phyloP scores from a whole-genome alignment of 2,329 filamentous ascomycete species.

The Phialocephala subalpina region DNA sequence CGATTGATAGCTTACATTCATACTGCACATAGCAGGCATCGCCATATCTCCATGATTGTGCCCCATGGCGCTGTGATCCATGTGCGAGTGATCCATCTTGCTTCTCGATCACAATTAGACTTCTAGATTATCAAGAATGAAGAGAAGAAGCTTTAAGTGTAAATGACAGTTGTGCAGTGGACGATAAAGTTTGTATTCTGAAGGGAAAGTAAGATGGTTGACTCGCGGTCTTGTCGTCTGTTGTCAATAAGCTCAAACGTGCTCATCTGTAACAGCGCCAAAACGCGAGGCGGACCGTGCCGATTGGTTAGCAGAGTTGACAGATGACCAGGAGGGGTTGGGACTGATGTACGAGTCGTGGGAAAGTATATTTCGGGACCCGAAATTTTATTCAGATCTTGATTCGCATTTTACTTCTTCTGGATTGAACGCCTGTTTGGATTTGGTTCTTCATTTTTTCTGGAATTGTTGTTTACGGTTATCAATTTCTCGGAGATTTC shows the following conservation, averaged over 20 bases:
- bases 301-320: slow-evolving; percentile 1
- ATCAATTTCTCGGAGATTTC: too few species aligned
- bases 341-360: not conserved
- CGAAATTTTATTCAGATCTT: not conserved
- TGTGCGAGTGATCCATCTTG: slow-evolving; percentile 41
- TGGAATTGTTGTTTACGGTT: too few species aligned
- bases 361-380: not conserved
- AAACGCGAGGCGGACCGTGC: not conserved
- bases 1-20: slow-evolving; percentile 64
- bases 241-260: not conserved
- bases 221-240: slow-evolving; percentile 6
- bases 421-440: not conserved
- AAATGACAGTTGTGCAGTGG: slow-evolving; percentile 3
- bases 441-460: not conserved
- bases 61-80: slow-evolving; percentile 61
- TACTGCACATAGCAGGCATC: slow-evolving; percentile 78
- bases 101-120: not conserved
- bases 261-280: not conserved
- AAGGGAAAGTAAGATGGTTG: not conserved
- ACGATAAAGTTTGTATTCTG: not conserved
- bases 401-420: not conserved
- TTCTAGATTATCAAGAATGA: not conserved
- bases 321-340: not conserved
- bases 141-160: not conserved
- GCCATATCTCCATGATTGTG: slow-evolving; percentile 61